Conservation (phyloP, 2,329 filamentous ascomycete genomes). For the Cytospora piceicola region DNA sequence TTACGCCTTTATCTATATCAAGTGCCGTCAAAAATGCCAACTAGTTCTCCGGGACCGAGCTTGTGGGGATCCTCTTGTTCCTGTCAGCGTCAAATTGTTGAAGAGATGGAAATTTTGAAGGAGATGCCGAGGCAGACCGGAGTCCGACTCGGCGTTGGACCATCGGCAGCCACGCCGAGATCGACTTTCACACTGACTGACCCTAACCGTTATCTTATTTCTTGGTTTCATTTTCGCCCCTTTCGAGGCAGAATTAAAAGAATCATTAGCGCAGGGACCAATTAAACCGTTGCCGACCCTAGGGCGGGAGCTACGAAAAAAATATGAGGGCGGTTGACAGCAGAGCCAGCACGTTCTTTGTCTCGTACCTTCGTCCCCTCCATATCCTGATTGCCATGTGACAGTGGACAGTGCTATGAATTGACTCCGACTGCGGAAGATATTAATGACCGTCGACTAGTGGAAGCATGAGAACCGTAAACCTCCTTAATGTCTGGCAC, state of each 20-base stretch:
- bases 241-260: neutral
- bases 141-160: slow-evolving; percentile 7
- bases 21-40: slow-evolving; percentile 5
- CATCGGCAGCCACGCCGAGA: neutral
- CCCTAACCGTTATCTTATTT: neutral
- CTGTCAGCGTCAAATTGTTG: slow-evolving; percentile 23
- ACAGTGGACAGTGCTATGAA: too few species aligned
- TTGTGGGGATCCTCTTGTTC: slow-evolving; percentile 23
- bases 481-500: too few species aligned
- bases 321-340: neutral
- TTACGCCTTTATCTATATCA: slow-evolving; percentile 1
- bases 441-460: too few species aligned
- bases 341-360: neutral
- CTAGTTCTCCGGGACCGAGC: slow-evolving; percentile 14
- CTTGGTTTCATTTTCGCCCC: neutral
- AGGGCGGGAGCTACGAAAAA: neutral
- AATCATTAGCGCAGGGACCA: too few species aligned
- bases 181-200: neutral
- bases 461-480: too few species aligned
- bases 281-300: neutral
- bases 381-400: too few species aligned
- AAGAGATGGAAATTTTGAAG: slow-evolving; percentile 13
- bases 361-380: neutral
- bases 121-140: slow-evolving; percentile 24
- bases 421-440: too few species aligned